These are phyloP conservation scores for Botrytis elliptica DNA, from an alignment of 2,329 filamentous ascomycete species.

Conservation along the genomic window DNA sequence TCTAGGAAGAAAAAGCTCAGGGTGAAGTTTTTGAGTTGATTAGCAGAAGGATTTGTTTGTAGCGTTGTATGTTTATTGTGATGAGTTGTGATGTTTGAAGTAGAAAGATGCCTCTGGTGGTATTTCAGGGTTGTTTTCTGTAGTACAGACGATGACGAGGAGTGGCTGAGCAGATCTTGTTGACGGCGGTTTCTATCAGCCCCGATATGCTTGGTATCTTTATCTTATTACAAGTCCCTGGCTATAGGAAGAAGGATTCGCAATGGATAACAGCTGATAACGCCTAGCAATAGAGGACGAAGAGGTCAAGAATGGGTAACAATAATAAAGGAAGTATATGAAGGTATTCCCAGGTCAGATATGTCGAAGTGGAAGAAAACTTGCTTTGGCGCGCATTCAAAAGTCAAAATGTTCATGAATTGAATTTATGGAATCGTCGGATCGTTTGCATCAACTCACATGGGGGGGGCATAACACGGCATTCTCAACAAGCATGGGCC, in stretches of 20 bases:
- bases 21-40: not conserved
- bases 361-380: not conserved
- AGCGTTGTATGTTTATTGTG: not conserved
- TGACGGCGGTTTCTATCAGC: slow-evolving; percentile 9
- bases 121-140: slow-evolving; percentile 18
- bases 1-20: not conserved
- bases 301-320: not conserved
- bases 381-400: slow-evolving; percentile 12
- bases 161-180: slow-evolving; percentile 32
- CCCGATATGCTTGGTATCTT: slow-evolving; percentile 20
- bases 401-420: not conserved
- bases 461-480: not conserved
- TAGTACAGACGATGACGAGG: slow-evolving; percentile 33
- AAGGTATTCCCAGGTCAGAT: slow-evolving; percentile 8
- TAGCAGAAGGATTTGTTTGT: not conserved
- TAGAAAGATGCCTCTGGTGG: slow-evolving; percentile 6
- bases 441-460: slow-evolving; percentile 20
- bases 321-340: not conserved
- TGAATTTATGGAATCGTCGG: slow-evolving; percentile 16
- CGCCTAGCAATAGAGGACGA: not conserved
- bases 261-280: not conserved
- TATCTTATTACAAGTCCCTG: not conserved
- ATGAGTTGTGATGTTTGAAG: not conserved
- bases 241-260: not conserved
- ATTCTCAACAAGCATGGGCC: not conserved